Conservation (phyloP, 345 rosid genomes). For the Eucalyptus microcorys region DNA sequence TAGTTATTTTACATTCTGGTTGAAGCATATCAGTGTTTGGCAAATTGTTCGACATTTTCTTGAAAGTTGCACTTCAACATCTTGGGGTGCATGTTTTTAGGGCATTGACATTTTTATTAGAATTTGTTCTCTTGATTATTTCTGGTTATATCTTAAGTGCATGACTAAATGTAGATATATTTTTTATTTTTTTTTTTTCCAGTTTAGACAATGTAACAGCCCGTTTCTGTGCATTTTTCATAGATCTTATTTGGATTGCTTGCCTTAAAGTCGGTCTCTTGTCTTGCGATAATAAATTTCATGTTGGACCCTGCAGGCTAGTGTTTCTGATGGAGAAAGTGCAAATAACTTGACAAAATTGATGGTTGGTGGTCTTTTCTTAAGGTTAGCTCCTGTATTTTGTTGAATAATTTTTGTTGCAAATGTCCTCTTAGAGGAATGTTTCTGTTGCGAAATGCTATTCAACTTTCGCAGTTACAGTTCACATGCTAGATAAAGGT, state of each 20-base stretch:
- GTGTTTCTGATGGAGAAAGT: conserved; percentile 80
- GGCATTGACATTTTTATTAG: not conserved
- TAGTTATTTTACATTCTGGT: not conserved
- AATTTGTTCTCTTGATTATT: not conserved
- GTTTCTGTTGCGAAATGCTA: not conserved
- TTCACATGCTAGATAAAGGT: not conserved
- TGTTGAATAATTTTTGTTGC: not conserved
- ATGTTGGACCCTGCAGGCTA: conserved; percentile 48
- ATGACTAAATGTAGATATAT: not conserved
- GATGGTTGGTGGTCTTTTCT: conserved; percentile 68
- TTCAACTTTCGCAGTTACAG: not conserved
- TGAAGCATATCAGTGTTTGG: not conserved
- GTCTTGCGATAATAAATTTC: not conserved
- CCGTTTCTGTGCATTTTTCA: not conserved
- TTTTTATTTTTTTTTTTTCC: not conserved
- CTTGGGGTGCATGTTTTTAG: not conserved
- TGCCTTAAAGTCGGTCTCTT: not conserved
- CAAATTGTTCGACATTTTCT: not conserved
- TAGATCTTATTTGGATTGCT: not conserved
- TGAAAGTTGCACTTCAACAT: not conserved
- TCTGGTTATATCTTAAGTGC: not conserved
- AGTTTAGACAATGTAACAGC: not conserved
- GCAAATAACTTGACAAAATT: conserved; percentile 70
- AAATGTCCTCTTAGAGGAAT: not conserved
- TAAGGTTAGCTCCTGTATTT: conserved; percentile 31